A percentile compares a stretch with the other conserved stretches of the same genome.
phyloP scores from a whole-genome alignment of 768 basidiomycete species.

The Boletus subcaerulescens region DNA sequence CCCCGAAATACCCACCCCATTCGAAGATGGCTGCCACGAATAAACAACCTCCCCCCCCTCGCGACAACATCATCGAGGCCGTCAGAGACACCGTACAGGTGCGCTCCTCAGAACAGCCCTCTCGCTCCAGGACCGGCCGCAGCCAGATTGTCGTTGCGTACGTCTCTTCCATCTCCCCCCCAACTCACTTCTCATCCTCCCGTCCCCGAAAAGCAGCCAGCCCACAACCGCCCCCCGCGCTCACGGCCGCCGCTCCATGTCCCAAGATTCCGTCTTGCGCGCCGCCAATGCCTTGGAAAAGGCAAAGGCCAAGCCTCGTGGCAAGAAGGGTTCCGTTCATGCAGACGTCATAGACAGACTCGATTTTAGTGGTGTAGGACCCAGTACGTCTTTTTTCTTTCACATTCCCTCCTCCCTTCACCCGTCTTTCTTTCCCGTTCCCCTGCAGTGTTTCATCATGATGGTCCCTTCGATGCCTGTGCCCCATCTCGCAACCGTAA shows the following conservation, averaged over 20 bases:
- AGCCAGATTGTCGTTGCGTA: conserved; percentile 49
- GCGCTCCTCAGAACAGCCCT: conserved; percentile 40
- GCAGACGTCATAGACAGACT: conserved; percentile 90
- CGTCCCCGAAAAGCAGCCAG: conserved; percentile 18
- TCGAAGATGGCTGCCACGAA: conserved; percentile 26
- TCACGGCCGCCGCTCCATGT: conserved; percentile 45
- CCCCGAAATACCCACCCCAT: conserved; percentile 28
- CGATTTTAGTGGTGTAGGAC: conserved; percentile 80
- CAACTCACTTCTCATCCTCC: conserved; percentile 17
- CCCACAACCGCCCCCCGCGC: conserved; percentile 21
- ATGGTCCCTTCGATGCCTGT: conserved; percentile 90
- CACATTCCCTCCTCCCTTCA: neutral
- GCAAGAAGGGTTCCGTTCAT: conserved; percentile 75
- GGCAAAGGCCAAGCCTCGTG: conserved; percentile 45
- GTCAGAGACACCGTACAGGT: conserved; percentile 68
- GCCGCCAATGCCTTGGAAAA: conserved; percentile 42
- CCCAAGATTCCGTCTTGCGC: conserved; percentile 46
- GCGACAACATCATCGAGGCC: conserved; percentile 53
- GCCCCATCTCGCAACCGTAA: conserved; percentile 86
- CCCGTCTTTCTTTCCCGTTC: neutral
- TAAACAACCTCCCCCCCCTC: conserved; percentile 33
- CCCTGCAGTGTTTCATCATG: conserved; percentile 80
- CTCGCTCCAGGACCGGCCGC: conserved; percentile 50
- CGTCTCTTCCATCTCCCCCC: conserved; percentile 10
- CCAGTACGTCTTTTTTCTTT: conserved; percentile 52